Conservation (phyloP, 441 rosid genomes). For the Raphanus hybrid region DNA sequence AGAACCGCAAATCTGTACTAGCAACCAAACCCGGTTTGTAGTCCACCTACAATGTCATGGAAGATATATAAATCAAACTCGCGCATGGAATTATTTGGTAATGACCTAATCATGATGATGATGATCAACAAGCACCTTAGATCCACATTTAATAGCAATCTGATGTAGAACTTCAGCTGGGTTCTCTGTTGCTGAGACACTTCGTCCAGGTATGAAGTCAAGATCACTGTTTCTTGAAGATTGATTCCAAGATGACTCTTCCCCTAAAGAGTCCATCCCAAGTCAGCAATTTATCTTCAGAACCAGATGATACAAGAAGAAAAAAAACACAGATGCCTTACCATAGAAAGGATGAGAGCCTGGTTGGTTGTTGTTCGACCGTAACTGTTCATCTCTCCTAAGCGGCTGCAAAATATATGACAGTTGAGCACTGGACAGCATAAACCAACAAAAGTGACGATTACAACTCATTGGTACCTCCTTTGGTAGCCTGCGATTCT, state of each 20-base stretch:
- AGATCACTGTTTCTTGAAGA: constrained; percentile 68
- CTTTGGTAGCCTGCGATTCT: constrained; percentile 76
- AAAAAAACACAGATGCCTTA: constrained; percentile 38
- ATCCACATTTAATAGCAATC: constrained; percentile 87
- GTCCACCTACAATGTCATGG: constrained; percentile 68
- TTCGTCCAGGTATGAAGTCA: constrained; percentile 67
- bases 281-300: constrained; percentile 23
- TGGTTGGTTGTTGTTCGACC: constrained; percentile 56
- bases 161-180: constrained; percentile 70
- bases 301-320: constrained; percentile 24
- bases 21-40: constrained; percentile 70
- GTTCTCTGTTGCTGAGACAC: constrained; percentile 62
- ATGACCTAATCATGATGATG: constrained; percentile 2
- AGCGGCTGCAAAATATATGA: constrained; percentile 62
- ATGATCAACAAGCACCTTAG: constrained; percentile 58
- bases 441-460: constrained; percentile 2
- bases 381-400: constrained; percentile 74
- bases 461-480: constrained; percentile 53
- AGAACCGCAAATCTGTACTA: constrained; percentile 78
- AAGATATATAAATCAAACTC: constrained; percentile 19
- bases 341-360: constrained; percentile 71
- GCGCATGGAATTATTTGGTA: neutral
- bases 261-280: constrained; percentile 56
- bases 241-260: constrained; percentile 60
- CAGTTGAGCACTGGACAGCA: constrained; percentile 13